Evolutionary conservation across 208 protist species (phyloP).

Genomic region (Wallacemonas sp.): DNA sequence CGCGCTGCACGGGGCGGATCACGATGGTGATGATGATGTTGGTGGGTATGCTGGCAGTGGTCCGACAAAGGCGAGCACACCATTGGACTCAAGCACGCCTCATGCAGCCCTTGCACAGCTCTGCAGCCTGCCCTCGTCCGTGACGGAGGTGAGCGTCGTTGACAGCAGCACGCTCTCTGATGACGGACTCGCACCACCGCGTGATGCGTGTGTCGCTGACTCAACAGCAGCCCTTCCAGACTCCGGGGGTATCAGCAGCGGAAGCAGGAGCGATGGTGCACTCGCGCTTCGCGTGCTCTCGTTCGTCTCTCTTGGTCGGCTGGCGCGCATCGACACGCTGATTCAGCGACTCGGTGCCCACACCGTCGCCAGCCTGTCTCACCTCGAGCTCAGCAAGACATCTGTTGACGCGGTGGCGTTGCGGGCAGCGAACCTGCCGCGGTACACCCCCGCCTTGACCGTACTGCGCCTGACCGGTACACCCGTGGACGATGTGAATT

Average conservation of each 20-base stretch:
- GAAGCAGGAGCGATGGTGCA: too few species aligned
- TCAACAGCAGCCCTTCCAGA: too few species aligned
- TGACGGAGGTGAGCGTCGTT: conserved; percentile 5
- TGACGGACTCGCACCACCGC: too few species aligned
- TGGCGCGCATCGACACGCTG: neutral
- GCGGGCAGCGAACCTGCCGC: neutral
- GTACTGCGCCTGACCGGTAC: conserved; percentile 7
- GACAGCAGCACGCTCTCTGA: neutral
- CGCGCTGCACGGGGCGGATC: too few species aligned
- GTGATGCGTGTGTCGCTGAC: too few species aligned
- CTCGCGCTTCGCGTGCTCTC: conserved; percentile 2
- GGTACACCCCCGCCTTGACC: neutral
- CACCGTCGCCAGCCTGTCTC: neutral
- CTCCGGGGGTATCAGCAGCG: too few species aligned
- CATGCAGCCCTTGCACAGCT: neutral
- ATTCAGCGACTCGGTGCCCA: neutral
- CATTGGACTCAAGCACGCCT: too few species aligned
- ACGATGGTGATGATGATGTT: too few species aligned
- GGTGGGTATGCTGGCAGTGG: too few species aligned
- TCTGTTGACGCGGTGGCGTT: neutral
- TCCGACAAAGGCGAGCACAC: too few species aligned
- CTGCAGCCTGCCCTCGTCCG: neutral
- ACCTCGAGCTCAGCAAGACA: conserved; percentile 10
- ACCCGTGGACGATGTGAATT: conserved; percentile 2
- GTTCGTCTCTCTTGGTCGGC: neutral